These are phyloP conservation scores for Microthyrium microscopicum DNA, from an alignment of 2,329 filamentous ascomycete species.

Conservation along the genomic window DNA sequence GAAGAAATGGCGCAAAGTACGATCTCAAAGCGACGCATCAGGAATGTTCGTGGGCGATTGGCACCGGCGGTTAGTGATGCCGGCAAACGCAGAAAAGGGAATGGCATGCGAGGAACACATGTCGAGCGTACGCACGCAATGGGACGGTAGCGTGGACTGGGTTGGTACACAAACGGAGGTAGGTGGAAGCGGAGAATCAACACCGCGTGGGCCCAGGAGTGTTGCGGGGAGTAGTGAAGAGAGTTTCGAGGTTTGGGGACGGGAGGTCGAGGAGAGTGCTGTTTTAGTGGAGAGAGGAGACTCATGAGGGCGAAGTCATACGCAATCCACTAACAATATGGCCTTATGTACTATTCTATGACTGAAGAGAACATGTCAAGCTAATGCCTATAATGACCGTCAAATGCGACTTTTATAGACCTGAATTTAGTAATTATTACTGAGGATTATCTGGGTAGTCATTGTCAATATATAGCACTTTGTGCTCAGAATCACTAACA, in stretches of 20 bases:
- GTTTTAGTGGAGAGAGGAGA: too few species aligned
- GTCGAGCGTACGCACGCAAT: conserved; percentile 14
- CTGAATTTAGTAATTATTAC: too few species aligned
- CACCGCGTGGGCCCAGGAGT: conserved; percentile 16
- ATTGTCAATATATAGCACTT: too few species aligned
- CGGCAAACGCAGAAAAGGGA: conserved; percentile 19
- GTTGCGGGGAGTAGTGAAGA: conserved; percentile 18
- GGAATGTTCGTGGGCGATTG: conserved; percentile 85
- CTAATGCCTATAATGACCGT: too few species aligned
- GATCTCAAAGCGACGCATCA: conserved; percentile 56
- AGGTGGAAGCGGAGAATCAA: conserved; percentile 15
- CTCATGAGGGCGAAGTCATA: conserved; percentile 10
- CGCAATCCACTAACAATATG: too few species aligned
- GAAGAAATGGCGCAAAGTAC: conserved; percentile 47
- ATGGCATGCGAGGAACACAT: conserved; percentile 25
- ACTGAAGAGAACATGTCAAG: too few species aligned
- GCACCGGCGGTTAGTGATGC: conserved; percentile 56
- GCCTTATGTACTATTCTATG: too few species aligned
- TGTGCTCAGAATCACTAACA: too few species aligned
- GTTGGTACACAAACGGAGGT: conserved; percentile 20
- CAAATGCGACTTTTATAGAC: too few species aligned
- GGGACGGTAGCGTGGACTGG: conserved; percentile 21
- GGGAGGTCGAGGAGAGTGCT: conserved; percentile 5
- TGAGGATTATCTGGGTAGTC: too few species aligned
- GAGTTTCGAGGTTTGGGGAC: conserved; percentile 18